Base-by-base conservation (phyloP, 495 filamentous ascomycete genomes). In the Haplographium delicatum region DNA sequence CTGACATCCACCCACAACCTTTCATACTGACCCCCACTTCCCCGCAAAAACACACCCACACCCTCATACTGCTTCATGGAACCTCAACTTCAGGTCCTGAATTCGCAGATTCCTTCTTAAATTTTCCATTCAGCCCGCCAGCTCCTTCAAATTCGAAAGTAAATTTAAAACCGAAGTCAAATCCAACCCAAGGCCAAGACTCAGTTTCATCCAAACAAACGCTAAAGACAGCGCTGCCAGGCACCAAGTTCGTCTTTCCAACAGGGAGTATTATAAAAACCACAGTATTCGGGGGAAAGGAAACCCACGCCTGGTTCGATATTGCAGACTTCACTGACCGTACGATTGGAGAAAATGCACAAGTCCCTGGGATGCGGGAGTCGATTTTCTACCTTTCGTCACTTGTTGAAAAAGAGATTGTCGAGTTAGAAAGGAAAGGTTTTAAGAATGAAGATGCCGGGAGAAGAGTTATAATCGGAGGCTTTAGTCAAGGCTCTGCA, bases 21-120 rank as follows among this genome's bases (percentile, higher is more conserved):
- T 20, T 28, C 26, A 34, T 42, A 0, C 23, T 31, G 37, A 5
- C 15, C 45, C 45, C 51, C 20, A 16, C n/a, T 4, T 11, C 26
- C 19, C 30, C 44, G n/a, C 30, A 44, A 16, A 40, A 9, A 8
- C 54, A 57, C 43, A 47, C 26, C 1, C 24, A 30, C 10, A 58
- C 55, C 23, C 50, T 58, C 11, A 53, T 58, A 15, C 19, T 58
- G 38, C 45, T 58, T 25, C 55, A 58, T 20, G 55, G 55, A 3
- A 58, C 55, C 24, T 49, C 44, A 0, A 33, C 30, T 9, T 40
- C 39, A 1, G 55, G 55, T 9, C 44, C 49, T 10, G 13, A n/a
- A 18, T 41, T 54, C 22, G 50, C 38, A 7, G 11, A n/a, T 16
- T 13, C n/a, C n/a, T 27, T 42, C 26, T 34, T 26, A n/a, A 23